A percentile compares a stretch with the other conserved stretches of the same genome.
Conservation (phyloP, 805 yeast species). For the Zygoascus bituminiphila region DNA sequence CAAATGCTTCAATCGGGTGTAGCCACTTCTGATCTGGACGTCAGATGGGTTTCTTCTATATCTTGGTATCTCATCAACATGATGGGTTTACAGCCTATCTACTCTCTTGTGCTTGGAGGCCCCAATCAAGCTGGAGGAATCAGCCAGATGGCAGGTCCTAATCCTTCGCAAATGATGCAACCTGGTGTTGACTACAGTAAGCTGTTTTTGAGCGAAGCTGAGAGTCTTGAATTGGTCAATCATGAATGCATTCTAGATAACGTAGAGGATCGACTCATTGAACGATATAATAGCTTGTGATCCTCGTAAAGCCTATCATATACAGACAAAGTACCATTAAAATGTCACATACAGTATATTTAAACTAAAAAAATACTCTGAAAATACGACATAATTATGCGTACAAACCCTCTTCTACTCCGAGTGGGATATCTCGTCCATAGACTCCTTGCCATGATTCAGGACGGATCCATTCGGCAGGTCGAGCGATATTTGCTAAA, state of each 20-base stretch:
- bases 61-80: conserved; percentile 93
- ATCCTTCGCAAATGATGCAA: conserved; percentile 38
- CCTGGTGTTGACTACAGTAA: conserved; percentile 45
- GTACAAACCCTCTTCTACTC: conserved; percentile 72
- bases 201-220: conserved; percentile 61
- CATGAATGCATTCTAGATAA: conserved; percentile 50
- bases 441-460: conserved; percentile 80
- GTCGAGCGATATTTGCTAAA: conserved; percentile 21
- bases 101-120: conserved; percentile 55
- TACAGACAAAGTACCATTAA: no score
- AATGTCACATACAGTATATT: no score
- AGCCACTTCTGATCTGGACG: conserved; percentile 75
- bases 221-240: conserved; percentile 56
- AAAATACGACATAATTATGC: no score
- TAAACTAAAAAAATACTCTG: no score
- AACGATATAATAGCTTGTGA: no score
- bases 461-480: conserved; percentile 43
- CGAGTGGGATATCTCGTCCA: conserved; percentile 61
- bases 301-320: no score
- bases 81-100: conserved; percentile 74
- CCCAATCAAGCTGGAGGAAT: conserved; percentile 26
- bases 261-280: conserved; percentile 47
- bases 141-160: conserved; percentile 21
- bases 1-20: conserved; percentile 88
- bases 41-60: conserved; percentile 83